A percentile compares a stretch with the other conserved stretches of the same genome.
phyloP scores from a whole-genome alignment of 176 grass and related monocot species.

The Avena atlantica region DNA sequence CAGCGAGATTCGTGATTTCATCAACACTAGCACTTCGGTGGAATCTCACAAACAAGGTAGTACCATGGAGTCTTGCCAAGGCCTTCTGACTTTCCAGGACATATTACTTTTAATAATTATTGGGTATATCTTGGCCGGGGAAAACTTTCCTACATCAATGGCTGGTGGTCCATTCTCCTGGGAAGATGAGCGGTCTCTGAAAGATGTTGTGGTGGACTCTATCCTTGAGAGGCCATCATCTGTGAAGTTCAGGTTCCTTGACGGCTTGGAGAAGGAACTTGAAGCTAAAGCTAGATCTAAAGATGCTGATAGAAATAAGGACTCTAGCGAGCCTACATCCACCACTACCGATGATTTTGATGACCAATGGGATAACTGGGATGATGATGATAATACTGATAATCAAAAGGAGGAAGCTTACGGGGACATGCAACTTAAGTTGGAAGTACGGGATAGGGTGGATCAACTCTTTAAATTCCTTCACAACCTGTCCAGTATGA shows the following conservation, averaged over 20 bases:
- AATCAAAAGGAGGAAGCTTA: slow-evolving; percentile 71
- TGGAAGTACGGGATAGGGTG: slow-evolving; percentile 88
- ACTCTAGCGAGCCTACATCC: slow-evolving; percentile 48
- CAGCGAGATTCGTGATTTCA: slow-evolving; percentile 95
- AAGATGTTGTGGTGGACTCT: slow-evolving; percentile 92
- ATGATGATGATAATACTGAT: slow-evolving; percentile 75
- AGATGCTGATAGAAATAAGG: slow-evolving; percentile 49
- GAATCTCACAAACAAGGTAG: slow-evolving; percentile 63
- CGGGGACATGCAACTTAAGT: slow-evolving; percentile 82
- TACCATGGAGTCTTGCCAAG: slow-evolving; percentile 47
- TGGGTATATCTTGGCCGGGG: slow-evolving; percentile 92
- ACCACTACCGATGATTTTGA: slow-evolving; percentile 84
- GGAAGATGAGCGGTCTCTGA: slow-evolving; percentile 93
- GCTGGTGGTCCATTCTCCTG: slow-evolving; percentile 90
- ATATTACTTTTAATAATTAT: slow-evolving; percentile 84
- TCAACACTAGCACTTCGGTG: slow-evolving; percentile 81
- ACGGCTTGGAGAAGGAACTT: slow-evolving; percentile 75
- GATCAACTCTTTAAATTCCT: slow-evolving; percentile 93
- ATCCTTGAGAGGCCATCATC: slow-evolving; percentile 80
- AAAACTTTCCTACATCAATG: slow-evolving; percentile 87
- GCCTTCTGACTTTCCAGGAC: slow-evolving; percentile 87
- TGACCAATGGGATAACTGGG: slow-evolving; percentile 94
- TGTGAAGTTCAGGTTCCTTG: slow-evolving; percentile 75
- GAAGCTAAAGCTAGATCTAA: slow-evolving; percentile 67
- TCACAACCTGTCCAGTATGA: slow-evolving; percentile 85